Conservation (phyloP, 805 yeast genomes). For the Candida nanaspora region DNA sequence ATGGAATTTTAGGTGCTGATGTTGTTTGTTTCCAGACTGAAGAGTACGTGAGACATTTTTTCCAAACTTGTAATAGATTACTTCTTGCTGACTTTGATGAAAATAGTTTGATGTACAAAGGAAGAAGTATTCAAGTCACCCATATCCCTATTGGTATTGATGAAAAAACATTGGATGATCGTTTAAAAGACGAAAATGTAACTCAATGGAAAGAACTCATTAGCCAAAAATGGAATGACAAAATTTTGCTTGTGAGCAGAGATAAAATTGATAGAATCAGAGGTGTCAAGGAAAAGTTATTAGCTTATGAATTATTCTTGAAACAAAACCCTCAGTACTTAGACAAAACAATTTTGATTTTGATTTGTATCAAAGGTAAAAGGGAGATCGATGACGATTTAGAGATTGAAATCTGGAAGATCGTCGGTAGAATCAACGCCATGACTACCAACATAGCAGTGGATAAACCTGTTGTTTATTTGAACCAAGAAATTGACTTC, state of each 20-base stretch:
- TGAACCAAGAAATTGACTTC: conserved; percentile 84
- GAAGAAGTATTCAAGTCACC: conserved; percentile 47
- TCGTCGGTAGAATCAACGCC: conserved; percentile 82
- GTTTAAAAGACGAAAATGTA: conserved; percentile 41
- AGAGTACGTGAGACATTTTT: conserved; percentile 89
- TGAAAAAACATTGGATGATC: conserved; percentile 44
- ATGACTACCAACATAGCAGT: conserved; percentile 63
- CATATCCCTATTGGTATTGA: conserved; percentile 78
- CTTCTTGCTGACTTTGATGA: conserved; percentile 76
- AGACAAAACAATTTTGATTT: conserved; percentile 66
- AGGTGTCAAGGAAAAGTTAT: conserved; percentile 80
- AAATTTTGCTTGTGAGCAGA: conserved; percentile 71
- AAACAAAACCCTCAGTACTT: conserved; percentile 64
- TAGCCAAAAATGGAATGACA: conserved; percentile 69
- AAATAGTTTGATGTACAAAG: conserved; percentile 52
- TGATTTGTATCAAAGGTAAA: conserved; percentile 63
- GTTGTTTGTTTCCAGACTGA: conserved; percentile 84
- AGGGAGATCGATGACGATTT: conserved; percentile 45
- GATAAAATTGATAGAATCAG: conserved; percentile 85
- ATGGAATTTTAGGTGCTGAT: conserved; percentile 86
- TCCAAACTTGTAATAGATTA: conserved; percentile 82
- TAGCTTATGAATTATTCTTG: conserved; percentile 80
- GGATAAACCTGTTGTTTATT: conserved; percentile 76
- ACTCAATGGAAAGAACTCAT: conserved; percentile 61
- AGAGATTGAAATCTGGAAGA: conserved; percentile 65